Evolutionary conservation across 192 early-diverging fungal species (phyloP).

Genomic region (Coemansia sp.): DNA sequence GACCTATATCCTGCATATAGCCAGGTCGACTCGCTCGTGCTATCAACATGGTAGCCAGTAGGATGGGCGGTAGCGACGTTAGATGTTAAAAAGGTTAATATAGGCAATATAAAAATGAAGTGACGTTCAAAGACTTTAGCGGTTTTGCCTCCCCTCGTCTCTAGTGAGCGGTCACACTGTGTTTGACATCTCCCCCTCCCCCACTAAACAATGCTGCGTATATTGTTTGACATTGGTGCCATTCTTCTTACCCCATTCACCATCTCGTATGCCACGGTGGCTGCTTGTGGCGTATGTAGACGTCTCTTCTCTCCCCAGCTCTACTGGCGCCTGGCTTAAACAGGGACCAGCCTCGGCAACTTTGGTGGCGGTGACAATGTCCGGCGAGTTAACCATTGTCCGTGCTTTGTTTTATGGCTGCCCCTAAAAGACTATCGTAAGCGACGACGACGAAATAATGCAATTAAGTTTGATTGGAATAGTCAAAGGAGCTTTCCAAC

Average conservation of each 20-base stretch:
- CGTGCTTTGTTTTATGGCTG: neutral
- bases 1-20: conserved; percentile 5
- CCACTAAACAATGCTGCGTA: neutral
- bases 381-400: neutral
- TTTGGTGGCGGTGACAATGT: neutral
- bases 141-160: neutral
- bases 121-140: neutral
- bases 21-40: neutral
- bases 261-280: neutral
- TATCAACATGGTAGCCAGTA: neutral
- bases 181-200: neutral
- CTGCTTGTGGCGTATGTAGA: conserved; percentile 1
- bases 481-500: neutral
- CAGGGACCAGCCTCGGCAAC: neutral
- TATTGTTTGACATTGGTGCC: neutral
- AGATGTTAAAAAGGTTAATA: neutral
- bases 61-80: neutral
- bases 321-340: neutral
- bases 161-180: neutral
- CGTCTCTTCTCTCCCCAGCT: neutral
- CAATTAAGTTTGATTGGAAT: neutral
- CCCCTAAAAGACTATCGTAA: neutral
- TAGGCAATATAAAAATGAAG: neutral
- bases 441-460: neutral
- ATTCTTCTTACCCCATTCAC: conserved; percentile 3